A percentile compares a stretch with the other conserved stretches of the same genome.
Conservation (phyloP, 305 asterid genomes). For the Fraxinus sp. region DNA sequence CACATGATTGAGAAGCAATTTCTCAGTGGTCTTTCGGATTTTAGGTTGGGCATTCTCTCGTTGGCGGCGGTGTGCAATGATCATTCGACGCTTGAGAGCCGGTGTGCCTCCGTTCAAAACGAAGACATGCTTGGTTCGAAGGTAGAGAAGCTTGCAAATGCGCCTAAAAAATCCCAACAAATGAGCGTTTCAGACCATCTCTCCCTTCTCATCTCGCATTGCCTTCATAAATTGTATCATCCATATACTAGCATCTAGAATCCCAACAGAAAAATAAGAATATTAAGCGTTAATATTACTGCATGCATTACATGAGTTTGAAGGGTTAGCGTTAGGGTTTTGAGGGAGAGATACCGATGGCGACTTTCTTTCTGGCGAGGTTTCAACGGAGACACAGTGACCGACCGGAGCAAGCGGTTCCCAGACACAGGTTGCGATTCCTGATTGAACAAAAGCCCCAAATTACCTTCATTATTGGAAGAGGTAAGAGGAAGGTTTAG, state of each 20-base stretch:
- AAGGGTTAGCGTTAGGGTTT: conserved; percentile 32
- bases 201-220: conserved; percentile 94
- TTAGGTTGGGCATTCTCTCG: conserved; percentile 95
- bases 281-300: neutral
- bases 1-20: conserved; percentile 87
- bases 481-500: too few relatives aligned
- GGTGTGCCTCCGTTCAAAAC: conserved; percentile 93
- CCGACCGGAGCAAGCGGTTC: too few relatives aligned
- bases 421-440: too few relatives aligned
- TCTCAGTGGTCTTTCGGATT: conserved; percentile 93
- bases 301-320: neutral
- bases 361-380: conserved; percentile 87
- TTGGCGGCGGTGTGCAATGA: conserved; percentile 89
- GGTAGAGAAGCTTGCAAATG: conserved; percentile 85
- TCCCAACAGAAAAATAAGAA: neutral
- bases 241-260: conserved; percentile 93
- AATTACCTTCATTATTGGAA: too few relatives aligned
- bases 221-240: conserved; percentile 97
- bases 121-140: conserved; percentile 88
- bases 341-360: conserved; percentile 53
- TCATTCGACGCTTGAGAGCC: conserved; percentile 88
- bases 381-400: conserved; percentile 46
- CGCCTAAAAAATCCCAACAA: conserved; percentile 86
- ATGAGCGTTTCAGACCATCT: conserved; percentile 90
- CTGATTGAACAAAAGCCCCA: too few relatives aligned